Conservation (phyloP, 768 basidiomycete genomes). For the Cantharellus anzutake region DNA sequence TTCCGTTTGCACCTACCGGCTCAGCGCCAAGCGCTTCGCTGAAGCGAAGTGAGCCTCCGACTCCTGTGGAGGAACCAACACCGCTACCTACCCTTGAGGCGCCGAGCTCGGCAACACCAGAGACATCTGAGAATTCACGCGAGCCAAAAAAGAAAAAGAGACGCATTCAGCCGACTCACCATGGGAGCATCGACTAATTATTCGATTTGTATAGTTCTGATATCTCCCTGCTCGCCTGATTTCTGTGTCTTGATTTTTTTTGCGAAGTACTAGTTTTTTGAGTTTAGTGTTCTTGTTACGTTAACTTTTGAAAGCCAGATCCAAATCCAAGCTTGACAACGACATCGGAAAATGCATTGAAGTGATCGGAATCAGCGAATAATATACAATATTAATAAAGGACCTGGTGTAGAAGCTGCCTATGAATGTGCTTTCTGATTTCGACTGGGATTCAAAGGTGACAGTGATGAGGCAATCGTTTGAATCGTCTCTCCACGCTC, state of each 20-base stretch:
- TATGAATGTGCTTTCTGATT: no score
- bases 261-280: not conserved
- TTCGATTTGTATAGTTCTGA: not conserved
- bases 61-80: slow-evolving; percentile 13
- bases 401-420: no score
- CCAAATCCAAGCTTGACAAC: no score
- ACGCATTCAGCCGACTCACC: slow-evolving; percentile 37
- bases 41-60: slow-evolving; percentile 22
- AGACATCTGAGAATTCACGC: not conserved
- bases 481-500: slow-evolving; percentile 33
- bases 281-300: not conserved
- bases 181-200: not conserved
- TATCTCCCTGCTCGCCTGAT: not conserved
- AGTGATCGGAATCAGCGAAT: not conserved
- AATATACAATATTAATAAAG: no score
- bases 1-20: slow-evolving; percentile 18
- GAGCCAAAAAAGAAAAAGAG: slow-evolving; percentile 77
- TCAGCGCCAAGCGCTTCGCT: slow-evolving; percentile 17
- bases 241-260: not conserved
- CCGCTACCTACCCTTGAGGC: not conserved
- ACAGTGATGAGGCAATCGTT: slow-evolving; percentile 28
- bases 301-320: no score
- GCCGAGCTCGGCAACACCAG: slow-evolving; percentile 9
- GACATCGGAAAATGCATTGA: not conserved
- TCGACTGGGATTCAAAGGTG: slow-evolving; percentile 4